A percentile compares a stretch with the other conserved stretches of the same genome.
Evolutionary conservation across 371 early-diverging fungal genomes (phyloP).

Genomic region (Funneliformis caledonium): DNA sequence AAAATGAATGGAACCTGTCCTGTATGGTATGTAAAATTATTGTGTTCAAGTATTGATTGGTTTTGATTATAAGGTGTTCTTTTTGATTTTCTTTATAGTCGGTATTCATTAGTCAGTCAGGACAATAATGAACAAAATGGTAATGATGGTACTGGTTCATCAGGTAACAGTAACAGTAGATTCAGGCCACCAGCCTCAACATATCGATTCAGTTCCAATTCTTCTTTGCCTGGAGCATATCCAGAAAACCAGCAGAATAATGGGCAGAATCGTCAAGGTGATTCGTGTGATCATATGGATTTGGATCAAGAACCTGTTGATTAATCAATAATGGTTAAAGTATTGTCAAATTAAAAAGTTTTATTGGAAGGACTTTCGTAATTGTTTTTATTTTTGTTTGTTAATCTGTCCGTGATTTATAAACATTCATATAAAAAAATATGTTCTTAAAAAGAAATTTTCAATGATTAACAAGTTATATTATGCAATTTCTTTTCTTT

Average conservation of each 20-base stretch:
- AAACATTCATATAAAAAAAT: too few relatives aligned
- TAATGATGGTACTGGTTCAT: constrained; percentile 24
- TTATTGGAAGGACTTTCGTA: background rate
- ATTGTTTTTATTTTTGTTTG: background rate
- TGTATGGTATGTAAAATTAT: constrained; percentile 68
- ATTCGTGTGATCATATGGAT: background rate
- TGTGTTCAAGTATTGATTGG: background rate
- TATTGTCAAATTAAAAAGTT: background rate
- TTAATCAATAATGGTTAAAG: constrained; percentile 13
- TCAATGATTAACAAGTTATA: too few relatives aligned
- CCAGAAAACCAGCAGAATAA: constrained; percentile 1
- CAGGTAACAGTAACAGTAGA: background rate
- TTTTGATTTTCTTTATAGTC: constrained; percentile 23
- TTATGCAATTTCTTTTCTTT: too few relatives aligned
- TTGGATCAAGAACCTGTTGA: constrained; percentile 4
- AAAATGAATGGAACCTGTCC: constrained; percentile 87
- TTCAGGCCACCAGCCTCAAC: background rate
- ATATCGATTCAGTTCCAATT: background rate
- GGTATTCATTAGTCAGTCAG: constrained; percentile 23
- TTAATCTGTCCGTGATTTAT: background rate
- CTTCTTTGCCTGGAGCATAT: constrained; percentile 11
- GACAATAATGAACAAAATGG: constrained; percentile 18
- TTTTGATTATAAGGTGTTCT: background rate
- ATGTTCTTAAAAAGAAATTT: too few relatives aligned
- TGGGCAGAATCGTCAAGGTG: background rate